Evolutionary conservation across 2,329 filamentous ascomycete genomes (phyloP).

Genomic region (Pseudocercospora musae): DNA sequence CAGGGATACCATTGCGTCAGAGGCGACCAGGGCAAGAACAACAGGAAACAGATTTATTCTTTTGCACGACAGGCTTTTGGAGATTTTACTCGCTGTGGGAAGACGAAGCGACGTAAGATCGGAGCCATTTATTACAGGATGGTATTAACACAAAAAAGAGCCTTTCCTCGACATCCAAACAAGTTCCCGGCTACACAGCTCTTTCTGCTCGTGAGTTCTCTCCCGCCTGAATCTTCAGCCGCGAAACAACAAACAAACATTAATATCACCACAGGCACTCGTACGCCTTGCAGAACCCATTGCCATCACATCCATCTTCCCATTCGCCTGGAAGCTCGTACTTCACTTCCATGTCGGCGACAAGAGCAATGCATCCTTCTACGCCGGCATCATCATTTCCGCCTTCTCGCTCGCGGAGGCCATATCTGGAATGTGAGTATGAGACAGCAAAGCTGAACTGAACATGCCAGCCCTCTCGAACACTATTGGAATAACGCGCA

Average conservation of each 20-base stretch:
- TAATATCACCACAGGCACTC: slow-evolving; percentile 60
- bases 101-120: slow-evolving; percentile 23
- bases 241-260: background rate
- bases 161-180: slow-evolving; percentile 59
- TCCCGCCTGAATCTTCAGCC: background rate
- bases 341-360: slow-evolving; percentile 71
- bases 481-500: background rate
- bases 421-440: slow-evolving; percentile 65
- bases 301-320: slow-evolving; percentile 87
- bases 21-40: background rate
- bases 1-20: background rate
- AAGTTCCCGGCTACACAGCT: slow-evolving; percentile 80
- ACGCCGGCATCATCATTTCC: slow-evolving; percentile 82
- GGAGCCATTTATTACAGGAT: slow-evolving; percentile 21
- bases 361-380: slow-evolving; percentile 75
- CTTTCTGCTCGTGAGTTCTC: slow-evolving; percentile 72
- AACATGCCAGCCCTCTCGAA: background rate
- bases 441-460: background rate
- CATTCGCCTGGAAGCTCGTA: slow-evolving; percentile 83
- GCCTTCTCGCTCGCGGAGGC: slow-evolving; percentile 81
- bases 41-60: background rate
- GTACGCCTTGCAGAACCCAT: slow-evolving; percentile 91
- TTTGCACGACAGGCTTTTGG: background rate
- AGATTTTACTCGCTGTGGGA: slow-evolving; percentile 4
- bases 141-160: slow-evolving; percentile 26